Percentiles rank a stretch among this genome's conserved stretches.
Conservation (phyloP, 768 basidiomycete genomes). For the Strobilomyces dryophilus region DNA sequence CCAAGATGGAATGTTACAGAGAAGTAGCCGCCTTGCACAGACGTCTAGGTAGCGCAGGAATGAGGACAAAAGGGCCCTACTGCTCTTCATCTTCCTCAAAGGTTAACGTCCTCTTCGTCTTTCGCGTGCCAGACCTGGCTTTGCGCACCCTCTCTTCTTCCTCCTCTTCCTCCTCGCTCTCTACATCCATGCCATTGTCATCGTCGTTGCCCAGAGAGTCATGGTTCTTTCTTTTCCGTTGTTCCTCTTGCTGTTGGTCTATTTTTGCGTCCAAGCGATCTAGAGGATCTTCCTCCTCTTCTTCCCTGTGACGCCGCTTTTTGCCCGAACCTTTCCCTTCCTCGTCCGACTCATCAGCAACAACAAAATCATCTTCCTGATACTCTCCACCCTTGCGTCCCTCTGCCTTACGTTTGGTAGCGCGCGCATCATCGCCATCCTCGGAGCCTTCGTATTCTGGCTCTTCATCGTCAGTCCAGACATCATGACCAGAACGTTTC, state of each 20-base stretch:
- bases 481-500: slow-evolving; percentile 41
- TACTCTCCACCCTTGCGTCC: slow-evolving; percentile 66
- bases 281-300: slow-evolving; percentile 52
- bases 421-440: slow-evolving; percentile 50
- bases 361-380: slow-evolving; percentile 82
- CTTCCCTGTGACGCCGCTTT: slow-evolving; percentile 37
- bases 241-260: slow-evolving; percentile 49
- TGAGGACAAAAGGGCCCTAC: slow-evolving; percentile 9
- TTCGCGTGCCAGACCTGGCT: slow-evolving; percentile 48
- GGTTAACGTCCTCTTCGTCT: slow-evolving; percentile 48
- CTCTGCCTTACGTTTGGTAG: slow-evolving; percentile 41
- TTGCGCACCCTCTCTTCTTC: slow-evolving; percentile 67
- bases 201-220: slow-evolving; percentile 33
- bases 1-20: slow-evolving; percentile 48
- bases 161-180: slow-evolving; percentile 70
- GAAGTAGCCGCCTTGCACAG: slow-evolving; percentile 21
- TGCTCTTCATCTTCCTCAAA: slow-evolving; percentile 57
- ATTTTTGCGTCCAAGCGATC: slow-evolving; percentile 72
- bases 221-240: slow-evolving; percentile 40
- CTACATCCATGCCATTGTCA: slow-evolving; percentile 62
- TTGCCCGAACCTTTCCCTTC: slow-evolving; percentile 41
- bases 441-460: slow-evolving; percentile 53
- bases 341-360: slow-evolving; percentile 72
- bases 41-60: background rate
- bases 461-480: slow-evolving; percentile 70